phyloP scores from a whole-genome alignment of 345 rosid species.

The Brassica cretica region DNA sequence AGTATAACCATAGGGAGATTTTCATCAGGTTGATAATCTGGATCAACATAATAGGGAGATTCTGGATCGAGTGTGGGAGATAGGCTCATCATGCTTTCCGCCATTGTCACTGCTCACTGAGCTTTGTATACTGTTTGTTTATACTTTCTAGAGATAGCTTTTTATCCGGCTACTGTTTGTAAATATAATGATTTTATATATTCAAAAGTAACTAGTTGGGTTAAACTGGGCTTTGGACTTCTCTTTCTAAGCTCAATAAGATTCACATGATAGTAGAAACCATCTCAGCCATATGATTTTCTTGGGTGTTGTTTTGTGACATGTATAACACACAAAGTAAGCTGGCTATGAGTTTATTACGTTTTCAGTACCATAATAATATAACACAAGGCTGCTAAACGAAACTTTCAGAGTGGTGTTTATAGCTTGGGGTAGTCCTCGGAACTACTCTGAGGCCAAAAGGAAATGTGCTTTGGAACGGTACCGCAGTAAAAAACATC shows the following conservation, averaged over 20 bases:
- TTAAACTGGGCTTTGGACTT: not conserved
- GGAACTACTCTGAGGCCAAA: no score
- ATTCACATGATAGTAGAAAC: no score
- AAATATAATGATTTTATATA: no score
- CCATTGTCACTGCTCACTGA: not conserved
- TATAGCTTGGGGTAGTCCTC: constrained; percentile 45
- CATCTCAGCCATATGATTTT: no score
- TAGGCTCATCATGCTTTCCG: not conserved
- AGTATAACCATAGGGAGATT: not conserved
- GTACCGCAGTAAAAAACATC: no score
- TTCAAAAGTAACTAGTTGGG: not conserved
- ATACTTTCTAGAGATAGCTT: not conserved
- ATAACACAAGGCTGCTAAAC: constrained; percentile 8
- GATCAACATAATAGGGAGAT: not conserved
- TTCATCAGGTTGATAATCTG: not conserved
- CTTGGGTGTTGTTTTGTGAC: no score
- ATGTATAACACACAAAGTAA: no score
- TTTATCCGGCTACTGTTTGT: not conserved
- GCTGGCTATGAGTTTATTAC: no score
- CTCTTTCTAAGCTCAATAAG: not conserved
- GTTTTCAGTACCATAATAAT: constrained; percentile 50
- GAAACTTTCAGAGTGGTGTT: constrained; percentile 54
- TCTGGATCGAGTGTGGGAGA: not conserved
- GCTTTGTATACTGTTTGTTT: not conserved
- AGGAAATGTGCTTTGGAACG: no score